Conservation (phyloP, 352 stramenopile genomes). For the Phytophthora cajani region DNA sequence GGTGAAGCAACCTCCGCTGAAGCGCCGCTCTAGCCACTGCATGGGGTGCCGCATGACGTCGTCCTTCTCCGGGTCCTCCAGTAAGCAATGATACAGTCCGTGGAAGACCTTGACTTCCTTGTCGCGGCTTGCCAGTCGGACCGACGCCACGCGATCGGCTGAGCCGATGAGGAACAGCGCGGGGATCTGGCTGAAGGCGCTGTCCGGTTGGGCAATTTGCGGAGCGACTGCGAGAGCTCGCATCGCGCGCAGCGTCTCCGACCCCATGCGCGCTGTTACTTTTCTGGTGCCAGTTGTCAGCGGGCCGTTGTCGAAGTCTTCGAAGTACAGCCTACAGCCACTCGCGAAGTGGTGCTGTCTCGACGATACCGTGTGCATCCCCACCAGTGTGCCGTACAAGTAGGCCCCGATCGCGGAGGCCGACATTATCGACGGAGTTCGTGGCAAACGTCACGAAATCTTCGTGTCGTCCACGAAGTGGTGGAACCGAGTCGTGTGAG, state of each 20-base stretch:
- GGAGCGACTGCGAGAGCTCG: slow-evolving; percentile 11
- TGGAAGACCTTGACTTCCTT: slow-evolving; percentile 17
- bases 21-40: slow-evolving; percentile 6
- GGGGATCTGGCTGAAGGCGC: slow-evolving; percentile 19
- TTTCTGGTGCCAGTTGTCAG: slow-evolving; percentile 23
- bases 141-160: slow-evolving; percentile 8
- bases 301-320: slow-evolving; percentile 41
- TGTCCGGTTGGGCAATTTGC: slow-evolving; percentile 10
- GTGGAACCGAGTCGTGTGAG: slow-evolving; percentile 33
- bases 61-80: slow-evolving; percentile 7
- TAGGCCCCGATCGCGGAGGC: slow-evolving; percentile 21
- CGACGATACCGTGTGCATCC: slow-evolving; percentile 38
- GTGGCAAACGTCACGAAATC: slow-evolving; percentile 38
- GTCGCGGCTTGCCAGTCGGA: slow-evolving; percentile 15
- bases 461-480: slow-evolving; percentile 54
- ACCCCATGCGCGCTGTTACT: slow-evolving; percentile 39
- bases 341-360: slow-evolving; percentile 32
- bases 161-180: slow-evolving; percentile 13
- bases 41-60: slow-evolving; percentile 5
- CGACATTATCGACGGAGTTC: slow-evolving; percentile 22
- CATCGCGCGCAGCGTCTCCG: slow-evolving; percentile 38
- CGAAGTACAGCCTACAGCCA: slow-evolving; percentile 34
- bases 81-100: slow-evolving; percentile 11
- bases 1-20: not conserved
- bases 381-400: slow-evolving; percentile 45